Conservation (phyloP, 1,284 basidiomycete genomes). For the Megacollybia platyphylla region DNA sequence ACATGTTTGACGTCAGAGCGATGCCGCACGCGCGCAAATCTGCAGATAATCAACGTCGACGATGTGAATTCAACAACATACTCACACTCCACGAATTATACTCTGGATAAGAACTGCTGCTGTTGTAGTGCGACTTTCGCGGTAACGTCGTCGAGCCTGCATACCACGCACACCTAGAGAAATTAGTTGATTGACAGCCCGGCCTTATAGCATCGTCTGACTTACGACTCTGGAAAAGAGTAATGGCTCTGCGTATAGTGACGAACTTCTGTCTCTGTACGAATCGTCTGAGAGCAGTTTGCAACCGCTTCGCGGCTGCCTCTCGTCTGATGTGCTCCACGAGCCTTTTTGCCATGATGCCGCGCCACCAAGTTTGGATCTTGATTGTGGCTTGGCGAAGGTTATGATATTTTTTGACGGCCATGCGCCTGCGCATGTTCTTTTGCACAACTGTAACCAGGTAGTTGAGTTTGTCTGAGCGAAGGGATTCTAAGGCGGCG, state of each 20-base stretch:
- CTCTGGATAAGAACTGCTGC: conserved; percentile 76
- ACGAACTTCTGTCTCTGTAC: conserved; percentile 66
- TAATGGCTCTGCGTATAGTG: conserved; percentile 50
- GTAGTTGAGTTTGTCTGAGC: conserved; percentile 78
- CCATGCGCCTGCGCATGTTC: conserved; percentile 84
- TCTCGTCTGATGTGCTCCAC: conserved; percentile 66
- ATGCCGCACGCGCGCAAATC: conserved; percentile 56
- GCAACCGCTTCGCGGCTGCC: conserved; percentile 68
- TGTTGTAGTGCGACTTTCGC: conserved; percentile 43
- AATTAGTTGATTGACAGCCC: conserved; percentile 5
- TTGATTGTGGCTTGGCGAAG: conserved; percentile 68
- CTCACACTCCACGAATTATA: conserved; percentile 81
- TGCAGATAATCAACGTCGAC: conserved; percentile 16
- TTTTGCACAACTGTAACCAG: conserved; percentile 96
- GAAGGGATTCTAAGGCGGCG: conserved; percentile 87
- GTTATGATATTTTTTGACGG: conserved; percentile 69
- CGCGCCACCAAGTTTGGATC: conserved; percentile 93
- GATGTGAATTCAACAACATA: conserved; percentile 10
- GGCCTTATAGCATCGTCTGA: conserved; percentile 11
- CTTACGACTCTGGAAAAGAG: conserved; percentile 80
- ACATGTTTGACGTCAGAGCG: conserved; percentile 62
- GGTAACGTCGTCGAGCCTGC: conserved; percentile 59
- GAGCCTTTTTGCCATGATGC: conserved; percentile 63
- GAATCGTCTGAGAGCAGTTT: conserved; percentile 62
- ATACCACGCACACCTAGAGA: conserved; percentile 66